Percentiles rank a stretch among this genome's conserved stretches.
phyloP scores from a whole-genome alignment of 169 alveolate species.

The Cryptosporidium ryanae region DNA sequence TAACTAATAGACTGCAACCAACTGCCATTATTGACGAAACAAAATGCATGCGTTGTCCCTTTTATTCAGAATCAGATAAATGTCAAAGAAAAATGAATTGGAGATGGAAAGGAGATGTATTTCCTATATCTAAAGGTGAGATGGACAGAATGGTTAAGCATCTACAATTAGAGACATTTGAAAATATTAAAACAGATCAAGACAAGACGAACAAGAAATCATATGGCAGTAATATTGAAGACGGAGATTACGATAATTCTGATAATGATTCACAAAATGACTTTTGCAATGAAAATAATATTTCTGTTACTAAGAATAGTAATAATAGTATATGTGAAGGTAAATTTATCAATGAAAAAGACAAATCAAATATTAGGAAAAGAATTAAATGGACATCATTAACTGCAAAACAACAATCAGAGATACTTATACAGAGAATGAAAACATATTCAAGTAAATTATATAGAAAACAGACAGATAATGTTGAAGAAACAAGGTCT shows the following conservation, averaged over 20 bases:
- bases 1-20: conserved; percentile 98
- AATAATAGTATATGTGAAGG: too few relatives aligned
- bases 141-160: conserved; percentile 73
- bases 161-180: conserved; percentile 71
- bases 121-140: conserved; percentile 89
- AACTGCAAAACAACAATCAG: conserved; percentile 86
- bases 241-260: conserved; percentile 17
- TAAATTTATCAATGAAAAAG: background rate
- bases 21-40: conserved; percentile 95
- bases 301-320: background rate
- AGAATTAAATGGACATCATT: conserved; percentile 82
- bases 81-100: conserved; percentile 92
- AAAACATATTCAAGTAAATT: conserved; percentile 87
- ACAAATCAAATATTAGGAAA: background rate
- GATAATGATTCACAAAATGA: background rate
- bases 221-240: conserved; percentile 2
- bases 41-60: conserved; percentile 94
- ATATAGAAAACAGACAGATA: conserved; percentile 85
- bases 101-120: conserved; percentile 95
- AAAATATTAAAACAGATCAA: conserved; percentile 80
- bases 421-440: conserved; percentile 89
- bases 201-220: background rate
- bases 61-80: conserved; percentile 87
- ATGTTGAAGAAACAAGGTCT: conserved; percentile 82
- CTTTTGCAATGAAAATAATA: background rate